Evolutionary conservation across 495 filamentous ascomycete species (phyloP).

Genomic region (Daldinia grandis): DNA sequence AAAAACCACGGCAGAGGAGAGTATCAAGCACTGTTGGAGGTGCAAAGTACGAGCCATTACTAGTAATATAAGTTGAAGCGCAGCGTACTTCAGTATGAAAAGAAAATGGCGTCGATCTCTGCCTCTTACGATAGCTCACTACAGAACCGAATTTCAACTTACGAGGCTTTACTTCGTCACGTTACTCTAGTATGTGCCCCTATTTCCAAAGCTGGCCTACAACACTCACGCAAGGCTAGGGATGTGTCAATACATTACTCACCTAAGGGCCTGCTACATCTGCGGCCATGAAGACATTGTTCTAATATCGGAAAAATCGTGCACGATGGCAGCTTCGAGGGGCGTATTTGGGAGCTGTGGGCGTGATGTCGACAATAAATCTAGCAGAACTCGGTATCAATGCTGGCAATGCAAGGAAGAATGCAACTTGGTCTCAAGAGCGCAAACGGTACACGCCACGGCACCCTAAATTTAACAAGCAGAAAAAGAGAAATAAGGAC

Average conservation of each 20-base stretch:
- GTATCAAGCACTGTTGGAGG: not conserved
- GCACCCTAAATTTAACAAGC: not conserved
- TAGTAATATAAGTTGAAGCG: conserved; percentile 29
- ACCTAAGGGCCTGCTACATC: conserved; percentile 49
- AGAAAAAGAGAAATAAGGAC: not conserved
- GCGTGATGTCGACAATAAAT: conserved; percentile 42
- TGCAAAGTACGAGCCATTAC: not conserved
- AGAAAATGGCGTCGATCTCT: conserved; percentile 25
- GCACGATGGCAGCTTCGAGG: conserved; percentile 42
- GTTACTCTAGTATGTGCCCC: conserved; percentile 32
- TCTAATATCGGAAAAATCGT: conserved; percentile 55
- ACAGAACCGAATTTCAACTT: conserved; percentile 13
- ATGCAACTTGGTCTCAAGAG: conserved; percentile 19
- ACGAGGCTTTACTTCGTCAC: conserved; percentile 8
- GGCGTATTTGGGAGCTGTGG: conserved; percentile 53
- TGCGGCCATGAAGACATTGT: conserved; percentile 53
- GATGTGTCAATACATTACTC: conserved; percentile 56
- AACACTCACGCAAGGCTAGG: conserved; percentile 26
- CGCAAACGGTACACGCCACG: not conserved
- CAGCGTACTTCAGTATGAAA: not conserved
- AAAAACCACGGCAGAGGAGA: conserved; percentile 13
- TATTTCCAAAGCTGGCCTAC: not conserved
- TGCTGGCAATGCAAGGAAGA: conserved; percentile 55
- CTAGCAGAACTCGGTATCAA: conserved; percentile 45
- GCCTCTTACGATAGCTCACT: conserved; percentile 15